These are phyloP conservation scores for Seiridium cupressi DNA, from an alignment of 2,329 filamentous ascomycete species.

Conservation along the genomic window DNA sequence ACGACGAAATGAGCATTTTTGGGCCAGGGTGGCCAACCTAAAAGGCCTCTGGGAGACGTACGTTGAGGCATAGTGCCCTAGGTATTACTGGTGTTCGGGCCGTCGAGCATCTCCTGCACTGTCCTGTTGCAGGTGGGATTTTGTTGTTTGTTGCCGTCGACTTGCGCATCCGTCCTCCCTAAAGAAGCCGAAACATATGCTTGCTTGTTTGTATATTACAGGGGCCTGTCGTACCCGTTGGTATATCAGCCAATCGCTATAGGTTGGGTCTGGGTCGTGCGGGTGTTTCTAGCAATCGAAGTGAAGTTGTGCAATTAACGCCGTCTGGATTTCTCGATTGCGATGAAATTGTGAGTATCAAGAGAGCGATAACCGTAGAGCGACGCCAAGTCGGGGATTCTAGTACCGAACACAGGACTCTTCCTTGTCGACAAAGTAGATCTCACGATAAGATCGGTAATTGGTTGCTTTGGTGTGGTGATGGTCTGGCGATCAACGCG, in stretches of 20 bases:
- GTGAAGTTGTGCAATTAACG: too few species aligned
- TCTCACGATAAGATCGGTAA: neutral
- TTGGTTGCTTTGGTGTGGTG: neutral
- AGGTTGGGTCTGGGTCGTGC: neutral
- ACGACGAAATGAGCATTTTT: neutral
- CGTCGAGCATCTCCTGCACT: constrained; percentile 1
- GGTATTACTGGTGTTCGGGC: neutral
- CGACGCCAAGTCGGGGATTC: too few species aligned
- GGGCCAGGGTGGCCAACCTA: neutral
- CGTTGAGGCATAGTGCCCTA: constrained; percentile 5
- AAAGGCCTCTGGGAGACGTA: constrained; percentile 3
- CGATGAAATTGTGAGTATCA: too few species aligned
- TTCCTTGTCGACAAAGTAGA: neutral
- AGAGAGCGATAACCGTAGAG: too few species aligned
- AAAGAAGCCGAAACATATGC: neutral
- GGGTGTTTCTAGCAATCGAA: too few species aligned
- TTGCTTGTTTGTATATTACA: neutral
- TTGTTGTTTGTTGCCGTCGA: neutral
- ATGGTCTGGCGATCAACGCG: neutral
- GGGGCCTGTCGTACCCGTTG: constrained; percentile 7
- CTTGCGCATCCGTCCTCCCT: neutral
- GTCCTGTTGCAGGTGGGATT: neutral
- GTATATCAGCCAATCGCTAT: constrained; percentile 26
- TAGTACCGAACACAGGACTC: neutral
- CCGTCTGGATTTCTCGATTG: too few species aligned